Conservation (phyloP, 331 rosid species). For the Cucumis variabilis region DNA sequence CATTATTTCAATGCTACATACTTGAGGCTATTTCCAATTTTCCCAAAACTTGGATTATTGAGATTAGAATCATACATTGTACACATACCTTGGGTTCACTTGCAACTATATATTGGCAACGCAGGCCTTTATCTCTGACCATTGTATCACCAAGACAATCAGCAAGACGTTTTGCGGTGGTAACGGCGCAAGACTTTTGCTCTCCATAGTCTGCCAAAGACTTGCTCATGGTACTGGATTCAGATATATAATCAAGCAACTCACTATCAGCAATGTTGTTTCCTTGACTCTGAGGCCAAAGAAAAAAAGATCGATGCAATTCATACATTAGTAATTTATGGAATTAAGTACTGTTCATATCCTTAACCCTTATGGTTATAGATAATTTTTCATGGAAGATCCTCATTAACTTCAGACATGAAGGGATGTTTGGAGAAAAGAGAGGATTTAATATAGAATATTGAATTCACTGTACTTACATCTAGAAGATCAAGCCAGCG, state of each 20-base stretch:
- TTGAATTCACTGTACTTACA: conserved; percentile 54
- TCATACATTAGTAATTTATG: conserved; percentile 27
- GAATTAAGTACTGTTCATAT: background rate
- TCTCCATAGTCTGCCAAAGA: conserved; percentile 92
- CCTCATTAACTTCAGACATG: background rate
- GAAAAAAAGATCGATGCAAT: conserved; percentile 28
- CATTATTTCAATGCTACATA: too few species aligned
- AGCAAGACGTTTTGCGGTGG: conserved; percentile 97
- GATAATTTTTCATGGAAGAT: background rate
- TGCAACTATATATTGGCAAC: conserved; percentile 95
- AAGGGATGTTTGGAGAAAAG: background rate
- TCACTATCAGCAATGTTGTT: conserved; percentile 88
- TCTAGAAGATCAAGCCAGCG: conserved; percentile 99
- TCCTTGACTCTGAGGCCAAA: conserved; percentile 81
- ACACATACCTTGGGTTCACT: conserved; percentile 87
- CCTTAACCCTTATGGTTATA: background rate
- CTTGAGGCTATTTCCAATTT: too few species aligned
- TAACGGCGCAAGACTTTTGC: conserved; percentile 95
- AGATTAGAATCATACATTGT: background rate
- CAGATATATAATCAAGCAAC: conserved; percentile 97
- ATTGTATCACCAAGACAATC: conserved; percentile 93
- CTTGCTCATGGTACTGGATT: conserved; percentile 99
- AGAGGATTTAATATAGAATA: background rate
- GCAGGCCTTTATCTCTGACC: conserved; percentile 98
- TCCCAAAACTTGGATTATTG: too few species aligned